Percentiles rank a stretch among this genome's conserved stretches.
phyloP scores from a whole-genome alignment of 1,284 basidiomycete species.

The Ustilago shanxiensis region DNA sequence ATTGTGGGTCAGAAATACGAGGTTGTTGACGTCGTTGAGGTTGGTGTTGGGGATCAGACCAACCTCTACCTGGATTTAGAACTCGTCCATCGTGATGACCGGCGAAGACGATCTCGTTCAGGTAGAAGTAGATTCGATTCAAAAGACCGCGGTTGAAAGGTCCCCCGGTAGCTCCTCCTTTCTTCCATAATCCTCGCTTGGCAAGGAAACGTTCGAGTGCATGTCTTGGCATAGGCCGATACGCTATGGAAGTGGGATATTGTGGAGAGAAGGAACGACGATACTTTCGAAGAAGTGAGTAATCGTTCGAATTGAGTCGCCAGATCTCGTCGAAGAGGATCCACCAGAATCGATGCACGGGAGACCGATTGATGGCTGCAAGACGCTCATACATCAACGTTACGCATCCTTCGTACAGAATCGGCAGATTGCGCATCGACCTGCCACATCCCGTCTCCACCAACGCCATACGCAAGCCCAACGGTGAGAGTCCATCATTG shows the following conservation, averaged over 20 bases:
- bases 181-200: conserved; percentile 76
- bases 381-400: conserved; percentile 76
- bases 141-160: conserved; percentile 80
- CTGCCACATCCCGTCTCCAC: conserved; percentile 74
- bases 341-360: conserved; percentile 82
- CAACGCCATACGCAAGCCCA: conserved; percentile 72
- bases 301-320: conserved; percentile 54
- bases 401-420: conserved; percentile 74
- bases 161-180: conserved; percentile 71
- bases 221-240: conserved; percentile 78
- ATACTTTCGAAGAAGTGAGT: conserved; percentile 76
- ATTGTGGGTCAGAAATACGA: neutral
- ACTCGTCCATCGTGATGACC: conserved; percentile 28
- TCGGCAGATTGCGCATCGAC: conserved; percentile 75
- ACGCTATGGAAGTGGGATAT: conserved; percentile 81
- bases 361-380: conserved; percentile 74
- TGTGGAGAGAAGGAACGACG: conserved; percentile 79
- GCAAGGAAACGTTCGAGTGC: conserved; percentile 78
- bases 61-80: conserved; percentile 19
- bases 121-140: conserved; percentile 80
- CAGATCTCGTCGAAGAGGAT: conserved; percentile 78
- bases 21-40: neutral
- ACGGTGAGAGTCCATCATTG: conserved; percentile 42
- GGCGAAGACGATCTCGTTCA: conserved; percentile 79
- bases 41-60: conserved; percentile 14